These are phyloP conservation scores for Colletotrichum liaoningense DNA, from an alignment of 2,329 filamentous ascomycete genomes.

Conservation along the genomic window DNA sequence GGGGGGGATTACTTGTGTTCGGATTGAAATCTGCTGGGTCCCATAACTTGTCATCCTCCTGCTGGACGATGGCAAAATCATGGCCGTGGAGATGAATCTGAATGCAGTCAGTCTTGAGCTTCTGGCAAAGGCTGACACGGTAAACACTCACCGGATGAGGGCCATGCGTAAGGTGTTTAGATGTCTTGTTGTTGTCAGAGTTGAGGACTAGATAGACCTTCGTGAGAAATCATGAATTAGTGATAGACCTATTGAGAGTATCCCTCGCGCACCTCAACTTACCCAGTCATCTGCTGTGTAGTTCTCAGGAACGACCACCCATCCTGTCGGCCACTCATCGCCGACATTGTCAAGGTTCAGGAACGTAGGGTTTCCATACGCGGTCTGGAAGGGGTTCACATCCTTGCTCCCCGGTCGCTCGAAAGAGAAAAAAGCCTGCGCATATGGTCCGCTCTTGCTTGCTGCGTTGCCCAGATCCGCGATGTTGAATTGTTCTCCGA, in stretches of 20 bases:
- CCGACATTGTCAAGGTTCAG: slow-evolving; percentile 34
- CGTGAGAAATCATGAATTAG: too few relatives aligned
- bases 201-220: slow-evolving; percentile 16
- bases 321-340: slow-evolving; percentile 24
- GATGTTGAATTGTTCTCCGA: slow-evolving; percentile 4
- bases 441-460: background rate
- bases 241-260: too few relatives aligned
- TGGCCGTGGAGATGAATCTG: slow-evolving; percentile 62
- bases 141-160: slow-evolving; percentile 17
- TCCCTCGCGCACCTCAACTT: too few relatives aligned
- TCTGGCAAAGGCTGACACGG: too few relatives aligned
- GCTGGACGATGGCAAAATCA: slow-evolving; percentile 56
- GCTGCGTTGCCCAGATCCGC: slow-evolving; percentile 4
- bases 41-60: slow-evolving; percentile 38
- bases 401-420: slow-evolving; percentile 1
- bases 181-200: background rate
- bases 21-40: too few relatives aligned
- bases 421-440: slow-evolving; percentile 42
- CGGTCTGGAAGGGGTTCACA: slow-evolving; percentile 42
- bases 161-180: too few relatives aligned
- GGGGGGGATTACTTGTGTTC: too few relatives aligned
- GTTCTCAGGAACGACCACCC: slow-evolving; percentile 37
- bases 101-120: background rate
- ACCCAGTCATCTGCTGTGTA: slow-evolving; percentile 36
- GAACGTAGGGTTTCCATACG: slow-evolving; percentile 57